Evolutionary conservation across 2,329 filamentous ascomycete genomes (phyloP), one percentile per base, ranked within the genome.

Genomic region (Leptographium lundbergii): DNA sequence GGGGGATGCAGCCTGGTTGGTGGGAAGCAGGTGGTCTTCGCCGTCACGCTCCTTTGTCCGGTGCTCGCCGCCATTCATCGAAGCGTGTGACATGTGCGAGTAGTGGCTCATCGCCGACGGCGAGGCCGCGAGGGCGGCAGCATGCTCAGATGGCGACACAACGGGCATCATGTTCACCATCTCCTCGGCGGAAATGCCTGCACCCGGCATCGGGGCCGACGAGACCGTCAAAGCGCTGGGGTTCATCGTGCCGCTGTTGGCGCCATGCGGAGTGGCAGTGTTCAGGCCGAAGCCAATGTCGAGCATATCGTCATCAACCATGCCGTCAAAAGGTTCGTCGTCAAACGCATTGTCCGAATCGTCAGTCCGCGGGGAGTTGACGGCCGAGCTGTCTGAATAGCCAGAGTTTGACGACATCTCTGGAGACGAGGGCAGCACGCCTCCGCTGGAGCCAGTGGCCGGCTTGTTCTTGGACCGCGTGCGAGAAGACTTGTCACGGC

Each of bases 401-500:
- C 73, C 77, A 2, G 81, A 81, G 57, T 78, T 74, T 2, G 82
- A 85, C 25, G 77, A 77, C 0, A 68, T 64, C 2, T 72, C 72
- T 7, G 72, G 73, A 2, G 76, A 77, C n/a, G 77, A 80, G 62
- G 71, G 73, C 61, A 74, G 68, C 45, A 51, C 63, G 36, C 48
- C 57, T 36, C n/a, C 9, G 19, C 24, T n/a, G 2, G 47, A 14
- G 39, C 53, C 56, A 24, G 19, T 48, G 53, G 72, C 73, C 67
- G 75, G 66, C 69, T 77, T 74, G 72, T 82, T 82, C 73, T 81
- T 83, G 65, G 70, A 73, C 52, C 81, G 73, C 0, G 80, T 82
- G 54, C 75, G 73, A 1, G 77, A 69, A n/a, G 80, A 75, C 71
- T 85, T 85, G 2, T 82, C 78, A 57, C 78, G 69, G 10, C 82